Conservation (phyloP, 2,329 filamentous ascomycete species). For the Aspergillus luchuensis region DNA sequence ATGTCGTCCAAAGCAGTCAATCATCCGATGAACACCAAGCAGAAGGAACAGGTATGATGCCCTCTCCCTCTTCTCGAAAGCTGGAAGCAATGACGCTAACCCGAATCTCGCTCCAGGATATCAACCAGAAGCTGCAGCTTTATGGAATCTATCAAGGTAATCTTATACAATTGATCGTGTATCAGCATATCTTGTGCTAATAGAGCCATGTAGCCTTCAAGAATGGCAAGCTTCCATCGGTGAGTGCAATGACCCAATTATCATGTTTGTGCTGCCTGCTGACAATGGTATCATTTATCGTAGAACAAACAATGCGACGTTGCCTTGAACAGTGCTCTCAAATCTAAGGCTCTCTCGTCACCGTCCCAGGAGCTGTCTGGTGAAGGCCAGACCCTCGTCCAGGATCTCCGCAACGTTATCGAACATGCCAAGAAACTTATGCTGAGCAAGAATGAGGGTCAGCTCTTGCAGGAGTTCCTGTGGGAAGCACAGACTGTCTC, state of each 20-base stretch:
- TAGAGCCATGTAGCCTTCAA: slow-evolving; percentile 66
- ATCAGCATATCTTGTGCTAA: slow-evolving; percentile 13
- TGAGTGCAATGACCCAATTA: slow-evolving; percentile 64
- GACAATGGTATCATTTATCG: neutral
- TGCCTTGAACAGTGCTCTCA: slow-evolving; percentile 83
- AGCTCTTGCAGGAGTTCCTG: slow-evolving; percentile 94
- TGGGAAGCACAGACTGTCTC: slow-evolving; percentile 84
- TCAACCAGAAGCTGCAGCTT: slow-evolving; percentile 91
- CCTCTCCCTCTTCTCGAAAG: neutral
- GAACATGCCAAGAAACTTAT: slow-evolving; percentile 81
- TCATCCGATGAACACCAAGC: slow-evolving; percentile 11
- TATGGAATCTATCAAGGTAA: slow-evolving; percentile 79
- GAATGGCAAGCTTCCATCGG: slow-evolving; percentile 85
- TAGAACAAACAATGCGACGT: slow-evolving; percentile 96
- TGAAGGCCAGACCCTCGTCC: slow-evolving; percentile 78
- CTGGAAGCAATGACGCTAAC: neutral
- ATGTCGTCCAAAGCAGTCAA: slow-evolving; percentile 15
- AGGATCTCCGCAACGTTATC: slow-evolving; percentile 77
- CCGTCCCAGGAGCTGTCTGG: slow-evolving; percentile 76
- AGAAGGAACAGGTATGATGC: slow-evolving; percentile 42
- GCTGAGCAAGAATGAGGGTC: slow-evolving; percentile 91
- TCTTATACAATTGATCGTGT: slow-evolving; percentile 1
- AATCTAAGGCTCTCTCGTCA: slow-evolving; percentile 66
- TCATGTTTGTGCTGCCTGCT: neutral
- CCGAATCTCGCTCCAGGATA: slow-evolving; percentile 51